Evolutionary conservation across 495 filamentous ascomycete species (phyloP).

Genomic region (Bacidia rubella): DNA sequence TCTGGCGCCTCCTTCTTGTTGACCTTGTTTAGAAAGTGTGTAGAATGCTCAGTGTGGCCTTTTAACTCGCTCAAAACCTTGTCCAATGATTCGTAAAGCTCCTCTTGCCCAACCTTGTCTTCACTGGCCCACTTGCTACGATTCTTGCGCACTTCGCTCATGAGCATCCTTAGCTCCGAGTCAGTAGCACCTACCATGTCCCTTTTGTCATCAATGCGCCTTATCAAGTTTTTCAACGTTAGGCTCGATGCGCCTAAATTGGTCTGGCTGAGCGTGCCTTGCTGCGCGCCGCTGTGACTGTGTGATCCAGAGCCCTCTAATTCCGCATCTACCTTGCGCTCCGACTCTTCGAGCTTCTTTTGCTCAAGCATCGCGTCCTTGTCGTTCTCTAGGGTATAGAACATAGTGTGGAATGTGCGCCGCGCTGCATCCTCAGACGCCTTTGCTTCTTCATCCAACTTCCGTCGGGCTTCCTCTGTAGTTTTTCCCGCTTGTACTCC

Average conservation of each 20-base stretch:
- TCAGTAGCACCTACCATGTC: slow-evolving; percentile 80
- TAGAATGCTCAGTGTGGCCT: slow-evolving; percentile 90
- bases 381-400: slow-evolving; percentile 92
- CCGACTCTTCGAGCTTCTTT: slow-evolving; percentile 89
- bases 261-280: slow-evolving; percentile 79
- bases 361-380: slow-evolving; percentile 94
- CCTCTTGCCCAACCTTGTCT: slow-evolving; percentile 91
- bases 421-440: slow-evolving; percentile 83
- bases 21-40: slow-evolving; percentile 79
- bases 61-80: slow-evolving; percentile 89
- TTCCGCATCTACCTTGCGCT: slow-evolving; percentile 90
- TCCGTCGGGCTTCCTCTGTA: slow-evolving; percentile 79
- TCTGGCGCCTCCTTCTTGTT: slow-evolving; percentile 95
- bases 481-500: slow-evolving; percentile 42
- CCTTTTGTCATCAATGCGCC: slow-evolving; percentile 83
- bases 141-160: slow-evolving; percentile 95
- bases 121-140: slow-evolving; percentile 98
- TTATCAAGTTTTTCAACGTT: slow-evolving; percentile 91
- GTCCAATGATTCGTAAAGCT: slow-evolving; percentile 91
- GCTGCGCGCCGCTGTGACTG: slow-evolving; percentile 38
- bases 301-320: slow-evolving; percentile 43
- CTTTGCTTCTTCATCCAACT: slow-evolving; percentile 86
- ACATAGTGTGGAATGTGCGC: slow-evolving; percentile 76
- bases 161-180: slow-evolving; percentile 75
- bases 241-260: slow-evolving; percentile 96